Percentiles rank a stretch among this genome's conserved stretches.
Conservation (phyloP, 495 filamentous ascomycete species). For the Cercophora scortea region DNA sequence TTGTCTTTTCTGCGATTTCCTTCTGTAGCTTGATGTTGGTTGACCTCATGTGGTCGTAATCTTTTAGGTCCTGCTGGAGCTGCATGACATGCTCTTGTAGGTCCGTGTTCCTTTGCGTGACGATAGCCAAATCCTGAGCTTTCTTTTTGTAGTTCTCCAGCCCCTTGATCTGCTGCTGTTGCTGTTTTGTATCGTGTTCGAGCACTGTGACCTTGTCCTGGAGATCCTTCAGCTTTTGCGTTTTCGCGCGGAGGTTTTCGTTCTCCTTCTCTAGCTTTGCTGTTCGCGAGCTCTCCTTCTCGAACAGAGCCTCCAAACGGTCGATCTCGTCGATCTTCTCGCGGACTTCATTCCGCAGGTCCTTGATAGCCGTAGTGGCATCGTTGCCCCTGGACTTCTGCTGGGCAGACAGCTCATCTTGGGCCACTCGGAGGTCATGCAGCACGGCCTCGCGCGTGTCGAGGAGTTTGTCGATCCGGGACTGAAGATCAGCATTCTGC, state of each 20-base stretch:
- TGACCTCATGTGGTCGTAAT: constrained; percentile 50
- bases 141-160: constrained; percentile 70
- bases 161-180: constrained; percentile 72
- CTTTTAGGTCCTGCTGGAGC: constrained; percentile 63
- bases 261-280: constrained; percentile 35
- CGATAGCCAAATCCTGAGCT: constrained; percentile 48
- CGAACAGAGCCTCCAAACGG: constrained; percentile 26
- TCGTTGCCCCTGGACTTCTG: constrained; percentile 21
- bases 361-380: constrained; percentile 19
- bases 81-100: constrained; percentile 27
- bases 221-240: constrained; percentile 34
- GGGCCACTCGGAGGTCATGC: constrained; percentile 16
- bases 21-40: constrained; percentile 50
- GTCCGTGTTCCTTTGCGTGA: constrained; percentile 41
- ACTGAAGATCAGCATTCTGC: constrained; percentile 25
- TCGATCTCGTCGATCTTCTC: constrained; percentile 30
- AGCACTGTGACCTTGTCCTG: constrained; percentile 56
- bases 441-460: constrained; percentile 20
- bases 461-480: constrained; percentile 25
- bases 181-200: constrained; percentile 62
- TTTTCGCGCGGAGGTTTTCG: constrained; percentile 33
- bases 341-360: constrained; percentile 33
- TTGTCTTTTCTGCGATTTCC: constrained; percentile 26
- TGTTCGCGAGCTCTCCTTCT: constrained; percentile 23
- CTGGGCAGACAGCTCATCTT: constrained; percentile 23